These are phyloP conservation scores for Paraleonurus japonicus DNA, from an alignment of 257 asterid genomes.

Conservation along the genomic window DNA sequence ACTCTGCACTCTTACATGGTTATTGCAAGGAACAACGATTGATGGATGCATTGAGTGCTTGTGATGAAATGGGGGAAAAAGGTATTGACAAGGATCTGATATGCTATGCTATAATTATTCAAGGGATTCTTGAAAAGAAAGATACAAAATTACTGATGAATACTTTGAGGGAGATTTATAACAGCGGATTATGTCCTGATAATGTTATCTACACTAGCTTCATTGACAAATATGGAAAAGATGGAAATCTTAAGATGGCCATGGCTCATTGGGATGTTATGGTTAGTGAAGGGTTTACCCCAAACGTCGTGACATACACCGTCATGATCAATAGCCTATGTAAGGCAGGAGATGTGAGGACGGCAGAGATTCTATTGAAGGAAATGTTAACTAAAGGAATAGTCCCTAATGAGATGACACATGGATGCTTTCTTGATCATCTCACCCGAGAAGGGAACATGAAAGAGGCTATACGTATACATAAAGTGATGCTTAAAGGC, in stretches of 20 bases:
- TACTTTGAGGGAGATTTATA: constrained; percentile 55
- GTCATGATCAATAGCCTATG: constrained; percentile 68
- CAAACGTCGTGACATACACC: constrained; percentile 67
- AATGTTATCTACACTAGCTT: constrained; percentile 60
- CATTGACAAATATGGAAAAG: constrained; percentile 65
- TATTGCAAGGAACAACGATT: constrained; percentile 63
- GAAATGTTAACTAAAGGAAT: constrained; percentile 62
- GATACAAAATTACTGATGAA: constrained; percentile 39
- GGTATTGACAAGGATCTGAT: constrained; percentile 67
- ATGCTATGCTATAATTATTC: constrained; percentile 66
- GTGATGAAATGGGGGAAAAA: constrained; percentile 55
- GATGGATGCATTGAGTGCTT: constrained; percentile 54
- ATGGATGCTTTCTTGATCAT: constrained; percentile 80
- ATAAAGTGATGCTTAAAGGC: constrained; percentile 48
- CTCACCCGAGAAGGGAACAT: constrained; percentile 62
- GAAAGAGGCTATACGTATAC: constrained; percentile 66
- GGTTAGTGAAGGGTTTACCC: constrained; percentile 60
- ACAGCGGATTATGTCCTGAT: constrained; percentile 66
- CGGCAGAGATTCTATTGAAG: constrained; percentile 58
- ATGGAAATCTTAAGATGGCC: constrained; percentile 61
- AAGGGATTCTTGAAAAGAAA: constrained; percentile 46
- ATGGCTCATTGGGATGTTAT: constrained; percentile 71
- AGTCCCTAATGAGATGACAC: constrained; percentile 67
- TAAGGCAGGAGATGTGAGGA: constrained; percentile 53
- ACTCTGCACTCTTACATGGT: constrained; percentile 75